Evolutionary conservation across 495 filamentous ascomycete genomes (phyloP).

Genomic region (Cenococcum geophilum): DNA sequence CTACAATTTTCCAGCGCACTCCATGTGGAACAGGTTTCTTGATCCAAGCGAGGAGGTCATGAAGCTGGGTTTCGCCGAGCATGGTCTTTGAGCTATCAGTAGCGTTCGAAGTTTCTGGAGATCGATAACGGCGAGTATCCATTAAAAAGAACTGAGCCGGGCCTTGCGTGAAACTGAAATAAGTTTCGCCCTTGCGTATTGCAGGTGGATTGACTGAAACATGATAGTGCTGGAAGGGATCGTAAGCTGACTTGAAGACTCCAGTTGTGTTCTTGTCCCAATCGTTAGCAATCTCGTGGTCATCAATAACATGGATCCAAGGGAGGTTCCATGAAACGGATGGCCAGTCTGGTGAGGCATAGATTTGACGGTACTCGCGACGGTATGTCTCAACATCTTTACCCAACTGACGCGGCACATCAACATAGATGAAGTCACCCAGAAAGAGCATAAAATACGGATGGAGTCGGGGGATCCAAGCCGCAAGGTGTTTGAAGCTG

Average conservation of each 20-base stretch:
- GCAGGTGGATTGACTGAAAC: slow-evolving; percentile 73
- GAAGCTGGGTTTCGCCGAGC: slow-evolving; percentile 72
- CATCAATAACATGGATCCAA: slow-evolving; percentile 94
- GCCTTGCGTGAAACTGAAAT: slow-evolving; percentile 81
- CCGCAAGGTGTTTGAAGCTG: slow-evolving; percentile 63
- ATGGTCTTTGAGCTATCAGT: slow-evolving; percentile 61
- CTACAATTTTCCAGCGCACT: slow-evolving; percentile 88
- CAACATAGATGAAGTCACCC: slow-evolving; percentile 98
- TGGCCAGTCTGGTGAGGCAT: slow-evolving; percentile 86
- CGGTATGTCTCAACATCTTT: slow-evolving; percentile 68
- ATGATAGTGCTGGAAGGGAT: slow-evolving; percentile 85
- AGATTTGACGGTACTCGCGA: slow-evolving; percentile 85
- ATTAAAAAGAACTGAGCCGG: slow-evolving; percentile 91
- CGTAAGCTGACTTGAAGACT: slow-evolving; percentile 66
- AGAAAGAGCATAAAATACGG: slow-evolving; percentile 95
- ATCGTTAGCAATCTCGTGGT: slow-evolving; percentile 93
- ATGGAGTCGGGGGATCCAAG: slow-evolving; percentile 55
- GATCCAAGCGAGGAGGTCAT: slow-evolving; percentile 75
- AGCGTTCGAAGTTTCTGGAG: slow-evolving; percentile 46
- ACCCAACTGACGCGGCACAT: slow-evolving; percentile 77
- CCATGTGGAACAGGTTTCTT: slow-evolving; percentile 58
- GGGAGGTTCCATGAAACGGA: slow-evolving; percentile 62
- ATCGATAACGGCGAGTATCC: slow-evolving; percentile 83
- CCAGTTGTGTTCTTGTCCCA: slow-evolving; percentile 71
- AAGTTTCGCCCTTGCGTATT: slow-evolving; percentile 56